Conservation (phyloP, 2,329 filamentous ascomycete species). For the Stachybotrys elegans region DNA sequence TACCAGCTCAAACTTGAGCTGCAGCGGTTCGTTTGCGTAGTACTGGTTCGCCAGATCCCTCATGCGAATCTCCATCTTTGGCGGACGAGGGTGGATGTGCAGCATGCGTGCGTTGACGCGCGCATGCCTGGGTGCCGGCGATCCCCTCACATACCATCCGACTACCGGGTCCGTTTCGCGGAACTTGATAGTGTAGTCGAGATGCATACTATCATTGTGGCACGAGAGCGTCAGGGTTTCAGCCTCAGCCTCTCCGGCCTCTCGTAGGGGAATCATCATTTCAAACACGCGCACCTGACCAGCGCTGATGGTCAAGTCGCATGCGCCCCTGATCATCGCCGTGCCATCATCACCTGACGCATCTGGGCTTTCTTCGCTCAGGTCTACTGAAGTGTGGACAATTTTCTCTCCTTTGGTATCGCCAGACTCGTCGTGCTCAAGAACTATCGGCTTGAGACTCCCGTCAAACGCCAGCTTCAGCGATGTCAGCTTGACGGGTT, state of each 20-base stretch:
- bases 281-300: slow-evolving; percentile 66
- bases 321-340: slow-evolving; percentile 44
- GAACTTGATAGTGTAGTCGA: slow-evolving; percentile 61
- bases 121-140: slow-evolving; percentile 39
- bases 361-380: slow-evolving; percentile 25
- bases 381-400: slow-evolving; percentile 19
- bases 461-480: slow-evolving; percentile 53
- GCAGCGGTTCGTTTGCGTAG: slow-evolving; percentile 77
- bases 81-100: slow-evolving; percentile 79
- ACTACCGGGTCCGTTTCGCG: slow-evolving; percentile 33
- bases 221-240: slow-evolving; percentile 59
- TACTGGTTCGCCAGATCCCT: slow-evolving; percentile 63
- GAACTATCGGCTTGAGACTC: slow-evolving; percentile 48
- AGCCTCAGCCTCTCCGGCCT: slow-evolving; percentile 72
- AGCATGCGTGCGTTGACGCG: slow-evolving; percentile 51
- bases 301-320: slow-evolving; percentile 61
- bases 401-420: slow-evolving; percentile 4
- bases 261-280: slow-evolving; percentile 68
- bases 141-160: slow-evolving; percentile 45
- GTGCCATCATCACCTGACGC: slow-evolving; percentile 22
- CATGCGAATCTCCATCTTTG: slow-evolving; percentile 76
- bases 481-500: slow-evolving; percentile 45
- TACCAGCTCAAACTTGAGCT: slow-evolving; percentile 61
- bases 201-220: slow-evolving; percentile 58
- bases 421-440: slow-evolving; percentile 35